These are phyloP conservation scores for Botrytis galanthina DNA, from an alignment of 2,329 filamentous ascomycete genomes.

Conservation along the genomic window DNA sequence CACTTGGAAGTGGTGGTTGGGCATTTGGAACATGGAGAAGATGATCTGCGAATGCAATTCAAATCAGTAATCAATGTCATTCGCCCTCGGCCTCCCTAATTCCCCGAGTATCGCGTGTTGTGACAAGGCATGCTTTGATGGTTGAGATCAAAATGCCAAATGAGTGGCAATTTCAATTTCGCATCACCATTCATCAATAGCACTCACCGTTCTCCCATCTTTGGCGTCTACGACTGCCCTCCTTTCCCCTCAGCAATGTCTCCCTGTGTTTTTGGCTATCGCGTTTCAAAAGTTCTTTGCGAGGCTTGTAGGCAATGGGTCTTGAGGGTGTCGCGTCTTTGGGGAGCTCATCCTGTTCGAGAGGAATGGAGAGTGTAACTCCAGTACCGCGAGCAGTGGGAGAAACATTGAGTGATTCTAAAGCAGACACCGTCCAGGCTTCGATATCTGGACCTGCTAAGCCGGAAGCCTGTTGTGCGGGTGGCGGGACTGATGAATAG, in stretches of 20 bases:
- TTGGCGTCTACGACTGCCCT: constrained; percentile 80
- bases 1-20: constrained; percentile 74
- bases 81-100: constrained; percentile 19
- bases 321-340: constrained; percentile 29
- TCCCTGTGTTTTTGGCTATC: constrained; percentile 55
- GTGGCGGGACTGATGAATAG: constrained; percentile 53
- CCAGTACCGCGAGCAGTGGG: constrained; percentile 58
- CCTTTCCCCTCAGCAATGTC: constrained; percentile 75
- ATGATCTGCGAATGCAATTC: constrained; percentile 57
- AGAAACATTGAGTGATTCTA: constrained; percentile 55
- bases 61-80: constrained; percentile 18
- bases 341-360: constrained; percentile 55
- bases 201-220: constrained; percentile 89
- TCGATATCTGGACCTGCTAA: constrained; percentile 55
- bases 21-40: constrained; percentile 83
- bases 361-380: constrained; percentile 68
- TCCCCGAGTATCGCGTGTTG: constrained; percentile 22
- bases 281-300: constrained; percentile 45
- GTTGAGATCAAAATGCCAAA: neutral
- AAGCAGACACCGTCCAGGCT: constrained; percentile 62
- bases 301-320: constrained; percentile 36
- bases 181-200: constrained; percentile 10
- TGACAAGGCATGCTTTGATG: constrained; percentile 7
- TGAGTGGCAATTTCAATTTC: neutral
- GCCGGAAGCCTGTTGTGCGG: constrained; percentile 40